Conservation (phyloP, 495 filamentous ascomycete genomes). For the Penicillium argentinense region DNA sequence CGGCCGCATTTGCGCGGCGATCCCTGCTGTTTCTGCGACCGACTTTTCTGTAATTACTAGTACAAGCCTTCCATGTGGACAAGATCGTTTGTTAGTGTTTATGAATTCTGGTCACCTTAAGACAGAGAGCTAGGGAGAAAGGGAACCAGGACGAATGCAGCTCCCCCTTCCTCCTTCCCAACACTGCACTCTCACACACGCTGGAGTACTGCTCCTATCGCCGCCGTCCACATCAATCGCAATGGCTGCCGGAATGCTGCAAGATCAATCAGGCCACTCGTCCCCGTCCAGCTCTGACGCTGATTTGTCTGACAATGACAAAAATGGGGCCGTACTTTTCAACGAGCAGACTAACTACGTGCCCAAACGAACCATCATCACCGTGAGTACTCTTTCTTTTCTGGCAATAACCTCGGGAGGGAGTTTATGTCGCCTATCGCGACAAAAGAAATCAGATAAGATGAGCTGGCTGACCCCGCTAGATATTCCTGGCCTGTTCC, state of each 20-base stretch:
- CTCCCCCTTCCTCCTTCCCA: no score
- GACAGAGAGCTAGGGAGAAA: no score
- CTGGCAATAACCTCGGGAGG: no score
- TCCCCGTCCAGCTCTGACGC: constrained; percentile 4
- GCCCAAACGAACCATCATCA: constrained; percentile 50
- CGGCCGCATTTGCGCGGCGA: constrained; percentile 10
- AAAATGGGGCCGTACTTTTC: constrained; percentile 32
- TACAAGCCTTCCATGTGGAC: no score
- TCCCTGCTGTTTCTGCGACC: constrained; percentile 3
- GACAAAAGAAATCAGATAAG: neutral
- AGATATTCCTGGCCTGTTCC: constrained; percentile 58
- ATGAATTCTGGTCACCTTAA: no score
- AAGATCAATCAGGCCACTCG: constrained; percentile 9
- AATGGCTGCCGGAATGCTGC: constrained; percentile 19
- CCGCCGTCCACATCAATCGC: neutral
- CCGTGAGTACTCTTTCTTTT: no score
- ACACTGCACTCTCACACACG: no score
- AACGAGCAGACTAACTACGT: constrained; percentile 59
- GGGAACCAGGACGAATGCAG: no score
- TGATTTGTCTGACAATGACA: constrained; percentile 10
- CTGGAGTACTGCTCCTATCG: no score
- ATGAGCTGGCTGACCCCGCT: constrained; percentile 5
- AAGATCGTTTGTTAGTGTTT: no score
- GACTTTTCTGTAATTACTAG: no score
- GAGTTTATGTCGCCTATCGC: neutral